phyloP scores from a whole-genome alignment of 768 basidiomycete species.

The Agrocybe pediades region DNA sequence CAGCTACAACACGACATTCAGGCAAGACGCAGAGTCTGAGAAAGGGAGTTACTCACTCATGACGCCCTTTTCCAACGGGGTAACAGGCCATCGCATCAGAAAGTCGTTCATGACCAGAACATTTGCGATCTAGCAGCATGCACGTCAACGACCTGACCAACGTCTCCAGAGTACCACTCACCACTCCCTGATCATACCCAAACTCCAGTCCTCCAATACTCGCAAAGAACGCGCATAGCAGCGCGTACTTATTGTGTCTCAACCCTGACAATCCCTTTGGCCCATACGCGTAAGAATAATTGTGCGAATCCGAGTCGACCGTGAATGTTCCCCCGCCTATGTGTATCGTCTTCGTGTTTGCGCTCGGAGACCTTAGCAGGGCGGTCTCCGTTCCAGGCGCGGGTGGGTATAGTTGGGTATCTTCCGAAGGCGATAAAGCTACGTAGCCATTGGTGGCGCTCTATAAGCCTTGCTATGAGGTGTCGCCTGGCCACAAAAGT shows the following conservation, averaged over 20 bases:
- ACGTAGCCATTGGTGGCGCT: conserved; percentile 19
- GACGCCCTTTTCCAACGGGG: conserved; percentile 70
- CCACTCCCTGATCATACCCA: conserved; percentile 84
- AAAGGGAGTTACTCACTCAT: conserved; percentile 58
- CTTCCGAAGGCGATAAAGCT: conserved; percentile 19
- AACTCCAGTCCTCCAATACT: conserved; percentile 79
- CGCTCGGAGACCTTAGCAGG: neutral
- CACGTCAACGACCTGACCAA: neutral
- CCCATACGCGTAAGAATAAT: conserved; percentile 73
- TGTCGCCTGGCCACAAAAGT: too few species aligned
- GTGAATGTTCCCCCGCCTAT: conserved; percentile 34
- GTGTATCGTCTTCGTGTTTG: conserved; percentile 12
- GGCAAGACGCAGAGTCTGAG: neutral
- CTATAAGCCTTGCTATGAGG: too few species aligned
- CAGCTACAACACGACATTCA: conserved; percentile 47
- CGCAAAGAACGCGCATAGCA: conserved; percentile 72
- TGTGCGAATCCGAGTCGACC: conserved; percentile 18
- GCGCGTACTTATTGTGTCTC: conserved; percentile 61
- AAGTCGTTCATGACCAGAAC: conserved; percentile 85
- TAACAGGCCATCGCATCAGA: conserved; percentile 63
- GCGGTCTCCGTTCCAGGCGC: conserved; percentile 6
- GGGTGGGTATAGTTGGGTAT: conserved; percentile 12
- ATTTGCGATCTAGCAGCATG: conserved; percentile 75
- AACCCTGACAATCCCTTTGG: conserved; percentile 69
- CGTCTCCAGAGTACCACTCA: conserved; percentile 18